Evolutionary conservation across 2,329 filamentous ascomycete genomes (phyloP).

Genomic region (Talaromyces albobiverticillius): DNA sequence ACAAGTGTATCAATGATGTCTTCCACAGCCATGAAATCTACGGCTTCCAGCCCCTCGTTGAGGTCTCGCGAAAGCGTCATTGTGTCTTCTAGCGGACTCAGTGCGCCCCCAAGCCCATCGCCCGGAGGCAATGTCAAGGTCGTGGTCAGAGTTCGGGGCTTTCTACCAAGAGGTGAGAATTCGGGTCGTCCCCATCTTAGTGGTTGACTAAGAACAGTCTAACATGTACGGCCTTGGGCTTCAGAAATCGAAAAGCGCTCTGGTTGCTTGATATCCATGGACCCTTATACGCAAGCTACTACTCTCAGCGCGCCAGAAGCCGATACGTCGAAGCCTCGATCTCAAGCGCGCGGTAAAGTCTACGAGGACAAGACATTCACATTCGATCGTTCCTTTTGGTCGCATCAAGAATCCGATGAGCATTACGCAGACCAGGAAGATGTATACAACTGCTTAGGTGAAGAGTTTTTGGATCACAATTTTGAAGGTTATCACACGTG

Average conservation of each 20-base stretch:
- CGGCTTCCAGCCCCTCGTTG: slow-evolving; percentile 74
- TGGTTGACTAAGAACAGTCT: slow-evolving; percentile 11
- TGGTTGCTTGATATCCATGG: slow-evolving; percentile 87
- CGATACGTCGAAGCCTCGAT: slow-evolving; percentile 54
- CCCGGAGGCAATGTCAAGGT: slow-evolving; percentile 75
- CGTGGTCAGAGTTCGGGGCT: slow-evolving; percentile 75
- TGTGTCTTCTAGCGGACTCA: slow-evolving; percentile 50
- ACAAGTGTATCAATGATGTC: slow-evolving; percentile 37
- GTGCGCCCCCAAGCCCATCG: slow-evolving; percentile 46
- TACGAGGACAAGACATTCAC: slow-evolving; percentile 88
- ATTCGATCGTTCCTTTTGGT: slow-evolving; percentile 99
- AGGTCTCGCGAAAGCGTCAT: slow-evolving; percentile 69
- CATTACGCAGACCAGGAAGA: slow-evolving; percentile 93
- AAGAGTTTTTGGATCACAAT: slow-evolving; percentile 98
- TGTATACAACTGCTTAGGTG: slow-evolving; percentile 88
- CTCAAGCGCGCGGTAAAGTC: slow-evolving; percentile 65
- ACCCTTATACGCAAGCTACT: slow-evolving; percentile 80
- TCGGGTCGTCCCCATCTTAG: slow-evolving; percentile 34
- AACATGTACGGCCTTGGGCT: slow-evolving; percentile 8
- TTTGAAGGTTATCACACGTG: slow-evolving; percentile 99
- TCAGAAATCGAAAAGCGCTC: slow-evolving; percentile 82
- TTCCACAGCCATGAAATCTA: slow-evolving; percentile 49
- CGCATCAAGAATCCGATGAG: slow-evolving; percentile 71
- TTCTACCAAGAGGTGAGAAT: slow-evolving; percentile 75
- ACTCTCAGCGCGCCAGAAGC: slow-evolving; percentile 69